Conservation (phyloP, 768 basidiomycete species). For the Xerocomellus chrysenteron region DNA sequence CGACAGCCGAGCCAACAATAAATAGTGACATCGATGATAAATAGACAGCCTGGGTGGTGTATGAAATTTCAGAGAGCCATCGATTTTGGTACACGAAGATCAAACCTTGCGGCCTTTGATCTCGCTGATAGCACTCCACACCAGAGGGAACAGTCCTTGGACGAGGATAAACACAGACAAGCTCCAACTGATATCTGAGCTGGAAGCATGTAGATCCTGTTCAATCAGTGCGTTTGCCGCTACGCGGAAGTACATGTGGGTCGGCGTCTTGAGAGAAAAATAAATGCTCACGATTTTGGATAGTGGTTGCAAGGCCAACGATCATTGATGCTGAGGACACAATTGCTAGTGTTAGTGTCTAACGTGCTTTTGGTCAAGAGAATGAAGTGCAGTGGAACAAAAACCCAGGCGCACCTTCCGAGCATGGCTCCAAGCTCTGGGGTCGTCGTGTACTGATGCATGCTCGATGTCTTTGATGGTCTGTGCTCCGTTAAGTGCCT, state of each 20-base stretch:
- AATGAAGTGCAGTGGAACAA: too few relatives aligned
- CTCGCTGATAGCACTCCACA: slow-evolving; percentile 75
- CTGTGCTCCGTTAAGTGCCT: not conserved
- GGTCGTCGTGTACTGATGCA: slow-evolving; percentile 53
- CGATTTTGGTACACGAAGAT: not conserved
- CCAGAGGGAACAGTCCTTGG: slow-evolving; percentile 65
- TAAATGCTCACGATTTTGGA: slow-evolving; percentile 27
- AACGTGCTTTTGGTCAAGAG: not conserved
- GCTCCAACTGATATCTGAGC: slow-evolving; percentile 62
- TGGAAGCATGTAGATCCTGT: slow-evolving; percentile 56
- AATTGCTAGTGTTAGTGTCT: slow-evolving; percentile 26
- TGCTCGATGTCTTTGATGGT: slow-evolving; percentile 35
- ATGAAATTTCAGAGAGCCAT: not conserved
- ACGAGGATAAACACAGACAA: slow-evolving; percentile 69
- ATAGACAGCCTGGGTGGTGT: slow-evolving; percentile 49
- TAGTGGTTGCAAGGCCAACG: slow-evolving; percentile 23
- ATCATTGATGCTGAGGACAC: slow-evolving; percentile 32
- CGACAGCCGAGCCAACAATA: slow-evolving; percentile 54
- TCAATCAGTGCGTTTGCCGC: slow-evolving; percentile 71
- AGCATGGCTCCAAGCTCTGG: slow-evolving; percentile 53
- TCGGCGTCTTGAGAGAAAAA: not conserved
- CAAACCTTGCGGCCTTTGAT: slow-evolving; percentile 70
- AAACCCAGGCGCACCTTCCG: slow-evolving; percentile 46
- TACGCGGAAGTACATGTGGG: slow-evolving; percentile 23
- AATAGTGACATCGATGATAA: slow-evolving; percentile 53